Base-by-base conservation (phyloP, 2,329 filamentous ascomycete genomes). In the Aspergillus cejpii region DNA sequence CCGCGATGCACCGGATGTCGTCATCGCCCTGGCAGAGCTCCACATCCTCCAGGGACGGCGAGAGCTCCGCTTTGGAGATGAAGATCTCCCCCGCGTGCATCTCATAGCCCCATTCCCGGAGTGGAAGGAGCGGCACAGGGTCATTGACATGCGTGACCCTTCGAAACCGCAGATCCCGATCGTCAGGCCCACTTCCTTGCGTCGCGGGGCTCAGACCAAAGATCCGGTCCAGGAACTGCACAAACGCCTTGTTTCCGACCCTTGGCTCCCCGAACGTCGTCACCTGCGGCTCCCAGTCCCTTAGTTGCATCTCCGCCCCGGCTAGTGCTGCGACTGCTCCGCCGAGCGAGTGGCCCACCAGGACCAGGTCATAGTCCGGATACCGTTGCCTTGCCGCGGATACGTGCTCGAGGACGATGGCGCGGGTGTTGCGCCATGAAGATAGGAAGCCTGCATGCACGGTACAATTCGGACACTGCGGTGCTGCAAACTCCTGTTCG, bases 251-350 rank as follows among this genome's bases (percentile, higher is more conserved):
- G 53, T 83, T 83, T 2, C 79, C 79, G 2, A 81, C 58, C 33
- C 76, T 71, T 15, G 92, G 92, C 67, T 97, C 88, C 7, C 92
- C 92, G 66, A 95, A 98, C 0, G 92, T 97, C 4, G 91, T 97
- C 31, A 94, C 80, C 11, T 75, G 67, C 2, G 90, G 81, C 6
- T 83, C 68, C 81, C 84, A 92, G 14, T 85, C 87, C n/a, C 84
- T 73, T 0, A 82, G 77, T 47, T 81, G 77, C 59, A 95, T 78
- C 60, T 98, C 92, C 23, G 96, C 74, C 1, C 79, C 87, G 0
- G 90, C 92, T 3, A 98, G 77, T 1, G 87, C 84, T 2, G 92
- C 91, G 1, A 98, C 87, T 0, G 92, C 90, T 12, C 92, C 92
- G 15, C 92, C 92, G 0, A 98, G 79, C 40, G 87, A 94, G 65